Evolutionary conservation across 495 filamentous ascomycete species (phyloP), one percentile per base, ranked within the genome.

Genomic region (Margaritispora aquatica): DNA sequence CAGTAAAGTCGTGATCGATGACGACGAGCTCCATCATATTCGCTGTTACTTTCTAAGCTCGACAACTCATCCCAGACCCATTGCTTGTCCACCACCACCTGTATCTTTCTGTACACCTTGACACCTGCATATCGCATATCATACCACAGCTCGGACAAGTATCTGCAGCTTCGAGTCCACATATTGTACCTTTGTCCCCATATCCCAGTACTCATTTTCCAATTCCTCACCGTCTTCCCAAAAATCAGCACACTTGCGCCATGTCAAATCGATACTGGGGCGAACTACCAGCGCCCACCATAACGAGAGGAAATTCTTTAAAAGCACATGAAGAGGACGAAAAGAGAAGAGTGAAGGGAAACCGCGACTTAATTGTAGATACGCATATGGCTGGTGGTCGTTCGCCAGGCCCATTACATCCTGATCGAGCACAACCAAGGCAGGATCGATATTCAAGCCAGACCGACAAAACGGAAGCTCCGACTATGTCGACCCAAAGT

Each of bases 401-500:
- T 66, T 70, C 56, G 55, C 63, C 41, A 68, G 61, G 24, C 57
- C 73, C 48, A 67, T 64, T 63, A 66, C 73, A 58, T 74, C n/a
- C n/a, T n/a, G n/a, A n/a, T n/a, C 76, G 55, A 61, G 62, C 54
- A 76, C 74, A 20, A 60, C 69, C 55, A 3, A 54, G 46, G 34
- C 58, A 62, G 34, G 61, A 68, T 49, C 31, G 64, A 52, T 51
- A 52, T 44, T 69, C 66, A 1, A 57, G 41, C 17, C 63, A 66
- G 51, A 68, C 62, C 21, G 52, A 56, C 19, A 26, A 36, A 21
- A 59, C 58, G 4, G 58, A 59, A 26, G 74, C 74, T 46, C 71
- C 71, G 31, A 77, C 77, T 59, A 73, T 80, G 15, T 78, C 77
- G 27, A 81, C 77, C 23, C 66, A 76, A 57, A 80, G 76, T 57